Base-by-base conservation (phyloP, 164 flowering plant genomes). In the Platanus orientalis region DNA sequence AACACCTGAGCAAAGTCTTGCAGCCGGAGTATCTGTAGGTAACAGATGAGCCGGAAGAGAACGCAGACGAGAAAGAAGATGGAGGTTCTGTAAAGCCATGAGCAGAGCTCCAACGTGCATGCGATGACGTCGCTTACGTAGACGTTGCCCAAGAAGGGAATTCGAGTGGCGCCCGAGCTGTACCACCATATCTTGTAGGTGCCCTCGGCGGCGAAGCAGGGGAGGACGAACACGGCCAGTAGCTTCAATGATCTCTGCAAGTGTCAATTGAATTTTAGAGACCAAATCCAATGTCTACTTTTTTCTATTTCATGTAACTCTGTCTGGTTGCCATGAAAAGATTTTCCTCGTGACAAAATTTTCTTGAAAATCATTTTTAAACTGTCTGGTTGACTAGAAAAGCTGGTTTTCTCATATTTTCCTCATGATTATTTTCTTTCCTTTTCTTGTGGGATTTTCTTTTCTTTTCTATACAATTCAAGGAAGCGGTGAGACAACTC, bases 121-220 rank as follows among this genome's bases (percentile, higher is more conserved):
- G 97, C 94, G 0, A 84, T 75, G 0, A 75, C 55, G 69, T 86
- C 88, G 57, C 98, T 87, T 20, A 81, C 59, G 44, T 73, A 62
- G 4, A 67, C 84, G 61, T 84, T 89, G 19, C 90, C 93, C 45
- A 86, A 50, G 80, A 87, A 94, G n/a, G 98, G 98, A 23, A 94
- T 86, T 24, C 62, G 83, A 7, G 85, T 69, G 2, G 79, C 82
- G 1, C 93, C 98, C 0, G 96, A 87, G 49, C 72, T 65, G 71
- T 90, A 90, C 97, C 97, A 94, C 97, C 98, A 90, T 56, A 87
- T 78, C 69, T 93, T 90, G 76, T 93, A 87, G 7, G 86, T 84
- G 21, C 70, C 58, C 65, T 89, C 97, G 0, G 78, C 87, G 3
- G 71, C 58, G 62, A 94, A 94, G 64, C 97, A 87, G 1, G 98